Evolutionary conservation across 2,329 filamentous ascomycete genomes (phyloP).

Genomic region (Aspergillus persii): DNA sequence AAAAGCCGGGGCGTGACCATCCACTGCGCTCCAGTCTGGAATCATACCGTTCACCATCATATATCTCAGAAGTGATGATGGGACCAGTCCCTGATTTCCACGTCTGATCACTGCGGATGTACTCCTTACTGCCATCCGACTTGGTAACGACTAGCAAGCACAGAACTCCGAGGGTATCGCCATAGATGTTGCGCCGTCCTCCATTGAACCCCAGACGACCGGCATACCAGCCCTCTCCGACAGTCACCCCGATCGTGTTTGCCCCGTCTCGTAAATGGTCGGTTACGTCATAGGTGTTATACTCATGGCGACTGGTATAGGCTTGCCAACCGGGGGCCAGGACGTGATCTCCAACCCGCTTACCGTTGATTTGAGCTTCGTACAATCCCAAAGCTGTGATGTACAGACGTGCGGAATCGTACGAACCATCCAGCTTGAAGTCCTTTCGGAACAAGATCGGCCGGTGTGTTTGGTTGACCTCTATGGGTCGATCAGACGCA

Average conservation of each 20-base stretch:
- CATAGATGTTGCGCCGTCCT: conserved; percentile 17
- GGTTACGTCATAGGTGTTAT: conserved; percentile 54
- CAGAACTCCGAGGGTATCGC: conserved; percentile 13
- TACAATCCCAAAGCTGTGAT: conserved; percentile 49
- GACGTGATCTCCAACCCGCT: conserved; percentile 40
- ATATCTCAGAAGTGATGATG: conserved; percentile 40
- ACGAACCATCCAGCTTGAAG: conserved; percentile 21
- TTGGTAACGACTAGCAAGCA: conserved; percentile 8
- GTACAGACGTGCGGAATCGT: conserved; percentile 39
- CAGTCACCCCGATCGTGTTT: conserved; percentile 42
- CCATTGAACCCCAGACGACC: conserved; percentile 29
- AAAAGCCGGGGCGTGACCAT: conserved; percentile 32
- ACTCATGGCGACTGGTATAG: conserved; percentile 50
- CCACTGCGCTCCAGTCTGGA: conserved; percentile 28
- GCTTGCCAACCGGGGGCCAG: conserved; percentile 52
- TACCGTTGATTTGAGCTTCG: conserved; percentile 48
- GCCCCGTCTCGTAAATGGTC: conserved; percentile 33
- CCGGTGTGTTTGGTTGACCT: conserved; percentile 22
- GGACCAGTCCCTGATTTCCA: conserved; percentile 13
- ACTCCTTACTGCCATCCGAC: conserved; percentile 3
- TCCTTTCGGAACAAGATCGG: conserved; percentile 36
- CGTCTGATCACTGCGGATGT: conserved; percentile 10
- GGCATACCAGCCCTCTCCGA: conserved; percentile 52
- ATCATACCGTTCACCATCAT: conserved; percentile 54
- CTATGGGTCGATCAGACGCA: conserved; percentile 18